Evolutionary conservation across 345 rosid species (phyloP).

Genomic region (Linum tenue): DNA sequence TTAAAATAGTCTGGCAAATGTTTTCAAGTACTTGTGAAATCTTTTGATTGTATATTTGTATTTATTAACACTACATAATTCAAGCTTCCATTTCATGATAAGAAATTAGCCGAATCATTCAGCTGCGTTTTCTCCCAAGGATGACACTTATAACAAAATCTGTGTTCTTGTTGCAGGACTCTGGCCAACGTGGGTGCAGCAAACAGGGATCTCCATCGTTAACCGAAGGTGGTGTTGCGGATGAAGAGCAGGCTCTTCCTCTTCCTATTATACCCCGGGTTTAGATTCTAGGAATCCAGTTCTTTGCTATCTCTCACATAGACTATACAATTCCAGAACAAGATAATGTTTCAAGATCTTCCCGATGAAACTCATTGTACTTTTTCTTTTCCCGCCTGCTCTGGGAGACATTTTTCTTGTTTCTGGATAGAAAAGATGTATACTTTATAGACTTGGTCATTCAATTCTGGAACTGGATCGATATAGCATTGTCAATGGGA

Average conservation of each 20-base stretch:
- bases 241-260: not conserved
- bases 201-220: constrained; percentile 38
- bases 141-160: not conserved
- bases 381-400: too few relatives aligned
- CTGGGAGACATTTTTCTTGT: not conserved
- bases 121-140: not conserved
- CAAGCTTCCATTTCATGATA: too few relatives aligned
- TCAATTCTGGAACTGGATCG: not conserved
- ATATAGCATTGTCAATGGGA: not conserved
- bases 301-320: not conserved
- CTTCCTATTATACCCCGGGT: not conserved
- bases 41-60: too few relatives aligned
- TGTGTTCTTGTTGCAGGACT: constrained; percentile 35
- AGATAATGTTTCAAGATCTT: not conserved
- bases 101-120: not conserved
- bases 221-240: constrained; percentile 13
- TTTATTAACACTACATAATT: too few relatives aligned
- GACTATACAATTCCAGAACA: not conserved
- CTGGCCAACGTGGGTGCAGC: constrained; percentile 30
- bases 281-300: not conserved
- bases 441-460: not conserved
- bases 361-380: not conserved
- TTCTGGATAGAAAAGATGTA: not conserved
- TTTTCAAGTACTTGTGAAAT: too few relatives aligned
- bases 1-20: too few relatives aligned